These are phyloP conservation scores for Clohesyomyces aquaticus DNA, from an alignment of 495 filamentous ascomycete genomes.

Conservation along the genomic window DNA sequence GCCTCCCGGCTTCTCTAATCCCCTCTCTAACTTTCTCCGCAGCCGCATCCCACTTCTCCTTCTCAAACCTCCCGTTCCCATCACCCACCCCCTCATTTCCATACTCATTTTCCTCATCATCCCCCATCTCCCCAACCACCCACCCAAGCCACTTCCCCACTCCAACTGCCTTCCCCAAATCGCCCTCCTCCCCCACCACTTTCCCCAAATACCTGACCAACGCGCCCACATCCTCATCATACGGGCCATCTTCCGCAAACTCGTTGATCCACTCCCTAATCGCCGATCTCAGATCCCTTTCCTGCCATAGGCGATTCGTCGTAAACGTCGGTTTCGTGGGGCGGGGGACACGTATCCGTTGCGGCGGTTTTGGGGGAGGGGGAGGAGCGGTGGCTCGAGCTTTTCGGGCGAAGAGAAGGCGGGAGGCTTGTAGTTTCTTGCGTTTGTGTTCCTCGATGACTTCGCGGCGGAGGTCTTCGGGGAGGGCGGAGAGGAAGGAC, in stretches of 20 bases:
- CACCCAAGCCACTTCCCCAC: constrained; percentile 73
- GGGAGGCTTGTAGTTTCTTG: constrained; percentile 51
- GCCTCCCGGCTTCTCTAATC: constrained; percentile 62
- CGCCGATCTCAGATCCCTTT: constrained; percentile 63
- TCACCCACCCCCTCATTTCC: too few species aligned
- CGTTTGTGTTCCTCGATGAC: constrained; percentile 72
- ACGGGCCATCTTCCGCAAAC: constrained; percentile 71
- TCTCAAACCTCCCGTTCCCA: constrained; percentile 43
- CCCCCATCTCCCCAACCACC: constrained; percentile 62
- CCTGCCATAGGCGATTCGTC: constrained; percentile 56
- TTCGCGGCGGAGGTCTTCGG: constrained; percentile 77
- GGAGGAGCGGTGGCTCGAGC: constrained; percentile 1
- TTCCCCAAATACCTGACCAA: constrained; percentile 67
- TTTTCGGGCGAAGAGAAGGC: constrained; percentile 40
- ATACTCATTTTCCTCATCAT: constrained; percentile 34
- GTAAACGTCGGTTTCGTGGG: constrained; percentile 67
- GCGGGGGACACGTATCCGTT: constrained; percentile 44
- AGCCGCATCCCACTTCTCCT: constrained; percentile 55
- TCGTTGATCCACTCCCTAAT: constrained; percentile 69
- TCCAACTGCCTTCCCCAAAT: constrained; percentile 73
- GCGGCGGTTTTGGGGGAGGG: not conserved
- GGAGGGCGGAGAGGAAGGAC: constrained; percentile 78
- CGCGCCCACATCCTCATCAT: constrained; percentile 73
- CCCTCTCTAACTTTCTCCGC: constrained; percentile 59
- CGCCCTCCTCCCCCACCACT: constrained; percentile 71